A percentile compares a stretch with the other conserved stretches of the same genome.
These are phyloP conservation scores for Herpotrichia juniperi DNA, from an alignment of 2,329 filamentous ascomycete genomes.

Conservation along the genomic window DNA sequence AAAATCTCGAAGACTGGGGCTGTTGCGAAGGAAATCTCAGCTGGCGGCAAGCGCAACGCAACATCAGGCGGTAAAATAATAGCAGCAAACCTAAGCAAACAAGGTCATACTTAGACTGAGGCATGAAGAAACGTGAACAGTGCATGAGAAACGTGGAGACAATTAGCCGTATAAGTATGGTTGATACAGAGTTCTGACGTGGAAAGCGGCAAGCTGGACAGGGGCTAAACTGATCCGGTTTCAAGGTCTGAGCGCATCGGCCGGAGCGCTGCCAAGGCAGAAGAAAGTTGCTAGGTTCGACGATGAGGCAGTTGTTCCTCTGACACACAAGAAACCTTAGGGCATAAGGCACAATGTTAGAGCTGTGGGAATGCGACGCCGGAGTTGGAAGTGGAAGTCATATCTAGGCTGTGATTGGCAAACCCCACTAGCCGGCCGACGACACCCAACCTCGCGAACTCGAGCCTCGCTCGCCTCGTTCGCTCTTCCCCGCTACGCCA, in stretches of 20 bases:
- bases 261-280: slow-evolving; percentile 4
- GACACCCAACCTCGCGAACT: background rate
- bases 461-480: background rate
- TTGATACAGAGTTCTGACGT: slow-evolving; percentile 31
- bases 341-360: slow-evolving; percentile 18
- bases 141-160: slow-evolving; percentile 18
- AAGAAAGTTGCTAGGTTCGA: slow-evolving; percentile 1
- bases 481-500: slow-evolving; percentile 3
- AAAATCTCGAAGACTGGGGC: background rate
- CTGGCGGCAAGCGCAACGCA: background rate
- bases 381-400: background rate
- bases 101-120: slow-evolving; percentile 10
- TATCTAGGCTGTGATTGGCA: background rate
- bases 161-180: slow-evolving; percentile 10
- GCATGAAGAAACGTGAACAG: slow-evolving; percentile 15
- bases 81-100: slow-evolving; percentile 8
- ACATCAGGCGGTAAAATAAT: slow-evolving; percentile 1
- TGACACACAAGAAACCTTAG: slow-evolving; percentile 29
- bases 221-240: slow-evolving; percentile 29
- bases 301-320: slow-evolving; percentile 11
- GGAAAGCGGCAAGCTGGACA: slow-evolving; percentile 23
- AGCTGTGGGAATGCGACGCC: background rate
- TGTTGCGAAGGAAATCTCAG: background rate
- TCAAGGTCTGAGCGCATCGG: slow-evolving; percentile 14
- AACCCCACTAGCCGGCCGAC: background rate